Evolutionary conservation across 2,329 filamentous ascomycete genomes (phyloP), one percentile per base, ranked within the genome.

Genomic region (Alternaria panax): DNA sequence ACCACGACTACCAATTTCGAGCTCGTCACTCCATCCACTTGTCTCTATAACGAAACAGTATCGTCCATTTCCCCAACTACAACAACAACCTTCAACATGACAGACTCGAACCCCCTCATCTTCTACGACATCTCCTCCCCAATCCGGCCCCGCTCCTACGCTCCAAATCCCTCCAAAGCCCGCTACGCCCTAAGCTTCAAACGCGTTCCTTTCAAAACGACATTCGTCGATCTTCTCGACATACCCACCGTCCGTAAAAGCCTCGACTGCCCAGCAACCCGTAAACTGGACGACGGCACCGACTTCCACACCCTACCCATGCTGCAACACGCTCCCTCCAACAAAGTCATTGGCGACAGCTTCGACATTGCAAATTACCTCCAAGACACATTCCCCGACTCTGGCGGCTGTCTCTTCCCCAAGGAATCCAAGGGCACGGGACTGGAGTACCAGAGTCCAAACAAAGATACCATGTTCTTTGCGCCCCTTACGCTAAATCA

Each of bases 301-400:
- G 84, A 87, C 66, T 90, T 82, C 76, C 81, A 81, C 74, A 90
- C 88, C 2, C 80, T 90, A 0, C 88, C 88, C 2, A 80, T 89
- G 41, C 72, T 90, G 22, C 66, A 77, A 1, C 85, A 89, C 51
- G 71, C 78, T 0, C 55, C 67, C 18, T 83, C 81, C 0, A 69
- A 67, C 5, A 59, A 74, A 0, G 51, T 79, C 0, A 55, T 89
- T 3, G 88, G 88, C 5, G 88, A 90, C 75, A 86, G 87, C 2
- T 88, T 89, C 68, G 88, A 90, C 52, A 90, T 90, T 60, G 88
- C 88, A 7, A 74, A 83, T 25, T 85, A 88, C 66, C 79, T 90
- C 2, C 82, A 89, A 24, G 75, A 80, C 1, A 79, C 71, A 0
- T 87, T 85, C 54, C 85, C 86, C 0, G 57, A 73, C 28, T 71